Evolutionary conservation across 1,139 yeast species (phyloP), one percentile per base, ranked within the genome.

Genomic region (Pichia inconspicua): DNA sequence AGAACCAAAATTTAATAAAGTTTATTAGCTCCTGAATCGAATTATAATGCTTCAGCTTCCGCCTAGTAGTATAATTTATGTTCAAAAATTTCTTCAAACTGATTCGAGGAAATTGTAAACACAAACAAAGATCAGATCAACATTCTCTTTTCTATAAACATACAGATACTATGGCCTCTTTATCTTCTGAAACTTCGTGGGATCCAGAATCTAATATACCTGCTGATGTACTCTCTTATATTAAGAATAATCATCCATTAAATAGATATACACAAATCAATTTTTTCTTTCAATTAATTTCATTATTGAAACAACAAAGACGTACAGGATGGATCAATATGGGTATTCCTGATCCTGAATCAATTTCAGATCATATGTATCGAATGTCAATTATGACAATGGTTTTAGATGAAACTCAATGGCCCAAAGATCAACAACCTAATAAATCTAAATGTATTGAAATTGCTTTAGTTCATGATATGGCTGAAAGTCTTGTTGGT

Each of bases 281-380:
- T 51, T 83, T 84, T 30, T 89, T 92, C 61, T 74, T 88, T 55
- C 88, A 88, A 61, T 79, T 90, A 45, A 77, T 89, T 1, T 76
- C 86, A 48, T 74, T 79, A 37, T 73, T 92, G 59, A 92, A 92
- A 67, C 72, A 81, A 7, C 95, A 88, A 58, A 81, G 77, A 57
- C 77, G 98, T 62, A 90, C 97, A 0, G 98, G 98, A 2, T 92
- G 98, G 98, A 66, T 92, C 30, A 90, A 89, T 60, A 79, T 80
- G 59, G 79, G 78, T 14, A 74, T 92, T 34, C 74, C 79, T 0
- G 60, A 67, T 30, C 75, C 76, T 1, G 94, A 92, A 66, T 81
- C 90, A 45, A 90, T 92, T 49, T 76, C 90, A 17, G 98, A 92
- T 66, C 99, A 92, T 66, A 92, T 92, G 97, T 92, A 92, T 64